Base-by-base conservation (phyloP, 2,329 filamentous ascomycete species). In the Stagonosporopsis cucurbitacearum region DNA sequence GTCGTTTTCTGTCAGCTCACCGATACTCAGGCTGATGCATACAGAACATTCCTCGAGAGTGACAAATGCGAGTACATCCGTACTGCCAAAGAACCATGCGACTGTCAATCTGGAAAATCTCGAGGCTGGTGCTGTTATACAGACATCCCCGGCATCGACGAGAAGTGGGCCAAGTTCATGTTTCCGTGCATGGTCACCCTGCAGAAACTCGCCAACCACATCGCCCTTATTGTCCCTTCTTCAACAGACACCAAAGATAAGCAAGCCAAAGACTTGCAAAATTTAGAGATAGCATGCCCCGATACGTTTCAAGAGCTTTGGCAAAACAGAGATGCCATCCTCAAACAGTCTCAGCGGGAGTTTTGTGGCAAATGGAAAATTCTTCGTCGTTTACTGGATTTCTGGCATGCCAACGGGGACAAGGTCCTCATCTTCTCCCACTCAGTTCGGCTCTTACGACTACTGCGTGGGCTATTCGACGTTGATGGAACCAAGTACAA, bases 351-450 rank as follows among this genome's bases (percentile, higher is more conserved):
- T 1, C 92, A 96, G 65, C 89, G 91, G 0, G 90, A 96, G 54
- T 97, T 93, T 63, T 99, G 95, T 69, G 95, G 95, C 3, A 99
- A 99, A 76, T 99, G 95, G 95, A 92, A 91, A 70, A 86, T 99
- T 1, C 75, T 99, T 26, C 91, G 88, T 73, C 93, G 91, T 66
- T 80, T 99, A 4, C 83, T 99, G 6, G 88, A 87, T 51, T 94
- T 95, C 74, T 99, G 95, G 95, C 86, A 96, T 70, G 81, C 84
- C 13, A 92, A 90, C 68, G 91, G 92, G 13, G 92, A 97, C 77
- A 99, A 98, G 75, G 95, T 97, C 0, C 83, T 99, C 0, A 89
- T 99, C 2, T 99, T 99, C 74, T 96, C 91, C 0, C 93, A 98
- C 69, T 96, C 90, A 57, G 92, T 98, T 4, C 86, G 90, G 2